Conservation (phyloP, 139 green algal genomes). For the Pleodorina starrii region DNA sequence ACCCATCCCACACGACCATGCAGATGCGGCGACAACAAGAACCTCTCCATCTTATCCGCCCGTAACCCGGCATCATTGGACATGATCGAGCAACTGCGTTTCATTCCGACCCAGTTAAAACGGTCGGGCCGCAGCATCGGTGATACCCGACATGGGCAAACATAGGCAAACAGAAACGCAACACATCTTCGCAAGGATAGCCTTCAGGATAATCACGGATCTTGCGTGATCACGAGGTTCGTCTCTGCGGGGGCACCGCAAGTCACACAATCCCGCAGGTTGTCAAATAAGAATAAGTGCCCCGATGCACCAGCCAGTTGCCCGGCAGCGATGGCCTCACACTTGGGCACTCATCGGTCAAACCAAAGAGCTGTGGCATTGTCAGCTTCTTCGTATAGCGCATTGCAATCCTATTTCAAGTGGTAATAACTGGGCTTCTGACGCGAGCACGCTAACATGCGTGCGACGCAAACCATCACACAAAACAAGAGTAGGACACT, state of each 20-base stretch:
- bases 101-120: neutral
- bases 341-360: neutral
- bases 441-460: neutral
- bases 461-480: neutral
- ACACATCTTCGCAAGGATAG: slow-evolving; percentile 19
- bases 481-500: neutral
- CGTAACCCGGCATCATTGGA: neutral
- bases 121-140: slow-evolving; percentile 2
- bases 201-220: slow-evolving; percentile 10
- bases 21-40: slow-evolving; percentile 26
- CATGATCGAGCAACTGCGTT: slow-evolving; percentile 29
- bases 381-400: slow-evolving; percentile 33
- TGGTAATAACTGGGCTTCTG: neutral
- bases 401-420: slow-evolving; percentile 31
- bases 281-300: slow-evolving; percentile 25
- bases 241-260: slow-evolving; percentile 17
- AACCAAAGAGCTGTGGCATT: neutral
- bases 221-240: slow-evolving; percentile 23
- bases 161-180: slow-evolving; percentile 24
- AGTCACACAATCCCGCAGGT: slow-evolving; percentile 12
- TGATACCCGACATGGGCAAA: neutral
- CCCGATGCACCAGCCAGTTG: slow-evolving; percentile 11
- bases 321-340: neutral
- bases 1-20: neutral
- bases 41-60: neutral